Evolutionary conservation across 257 asterid species (phyloP), one percentile per base, ranked within the genome.

Genomic region (Linderniella brevidens): DNA sequence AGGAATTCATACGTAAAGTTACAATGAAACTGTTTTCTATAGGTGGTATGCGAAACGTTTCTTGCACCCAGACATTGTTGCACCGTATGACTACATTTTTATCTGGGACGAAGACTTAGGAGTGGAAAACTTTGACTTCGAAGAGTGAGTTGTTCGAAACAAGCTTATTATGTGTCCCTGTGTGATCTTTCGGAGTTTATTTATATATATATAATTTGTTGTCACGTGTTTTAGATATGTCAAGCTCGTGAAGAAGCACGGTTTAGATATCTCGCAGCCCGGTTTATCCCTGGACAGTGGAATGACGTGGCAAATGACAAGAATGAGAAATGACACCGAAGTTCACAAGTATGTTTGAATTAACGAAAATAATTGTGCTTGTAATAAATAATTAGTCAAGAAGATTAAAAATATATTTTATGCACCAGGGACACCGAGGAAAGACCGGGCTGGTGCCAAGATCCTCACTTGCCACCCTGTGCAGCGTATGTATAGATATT

Each of bases 381-480:
- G 49, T 3, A 5, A 9, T 12, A 18, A 15, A 47, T 47, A 13
- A 20, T 1, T 9, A 11, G 52, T 58, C 12, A 35, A 13, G 10
- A 4, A 39, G 39, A 1, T 10, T 10, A 39, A 39, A 39, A 39
- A 2, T 25, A 2, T 3, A 25, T 39, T 18, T 40, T 54, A 48
- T 56, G 60, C 54, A 25, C 35, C 58, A 84, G 95, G 78, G 85
- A 67, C 46, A 75, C 92, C 8, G 80, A 74, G 72, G 98, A 84
- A 71, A 77, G 81, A 50, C 79, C 87, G 0, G 95, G 93, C 37
- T 88, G 92, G 92, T 88, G 98, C 59, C 5, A 60, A 8, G 87
- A 84, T 68, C 93, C 94, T 52, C 93, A 73, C 53, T 54, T 80
- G 71, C 94, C 98, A 48, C 98, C 96, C 13, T 88, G 98, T 71